phyloP scores from a whole-genome alignment of 164 flowering plant species.

The Nelumbo lutea region DNA sequence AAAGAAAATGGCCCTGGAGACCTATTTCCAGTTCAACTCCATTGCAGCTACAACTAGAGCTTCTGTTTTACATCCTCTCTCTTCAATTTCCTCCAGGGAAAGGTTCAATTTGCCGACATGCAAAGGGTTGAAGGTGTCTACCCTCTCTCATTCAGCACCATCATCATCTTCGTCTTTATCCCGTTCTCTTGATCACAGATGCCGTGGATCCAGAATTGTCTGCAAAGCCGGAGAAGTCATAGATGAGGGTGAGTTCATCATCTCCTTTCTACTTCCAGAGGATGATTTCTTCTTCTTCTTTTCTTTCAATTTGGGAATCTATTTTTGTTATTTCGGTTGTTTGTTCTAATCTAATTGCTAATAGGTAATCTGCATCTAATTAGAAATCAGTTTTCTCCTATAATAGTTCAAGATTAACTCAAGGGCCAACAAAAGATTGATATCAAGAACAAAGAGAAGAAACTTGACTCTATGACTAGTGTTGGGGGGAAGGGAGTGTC shows the following conservation, averaged over 20 bases:
- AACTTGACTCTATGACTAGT: no score
- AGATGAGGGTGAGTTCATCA: slow-evolving; percentile 29
- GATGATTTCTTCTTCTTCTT: no score
- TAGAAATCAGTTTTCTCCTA: no score
- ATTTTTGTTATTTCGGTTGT: no score
- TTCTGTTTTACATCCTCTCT: slow-evolving; percentile 17
- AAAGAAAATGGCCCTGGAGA: slow-evolving; percentile 36
- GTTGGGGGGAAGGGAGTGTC: no score
- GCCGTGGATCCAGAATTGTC: slow-evolving; percentile 24
- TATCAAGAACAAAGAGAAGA: no score
- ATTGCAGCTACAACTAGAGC: slow-evolving; percentile 28
- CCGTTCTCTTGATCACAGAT: slow-evolving; percentile 8
- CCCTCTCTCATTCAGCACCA: neutral
- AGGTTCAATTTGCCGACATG: slow-evolving; percentile 33
- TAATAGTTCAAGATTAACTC: no score
- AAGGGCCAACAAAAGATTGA: no score
- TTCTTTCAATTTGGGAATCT: no score
- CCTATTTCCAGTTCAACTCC: slow-evolving; percentile 36
- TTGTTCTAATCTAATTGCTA: no score
- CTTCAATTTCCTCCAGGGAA: slow-evolving; percentile 15
- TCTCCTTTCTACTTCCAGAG: no score
- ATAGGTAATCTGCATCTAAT: no score
- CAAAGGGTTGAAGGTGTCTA: slow-evolving; percentile 23
- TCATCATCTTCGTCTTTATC: neutral
- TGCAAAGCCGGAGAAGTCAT: slow-evolving; percentile 54